Percentiles rank a stretch among this genome's conserved stretches.
Evolutionary conservation across 148 eudicot genomes (phyloP).

Genomic region (Spergularia marina): DNA sequence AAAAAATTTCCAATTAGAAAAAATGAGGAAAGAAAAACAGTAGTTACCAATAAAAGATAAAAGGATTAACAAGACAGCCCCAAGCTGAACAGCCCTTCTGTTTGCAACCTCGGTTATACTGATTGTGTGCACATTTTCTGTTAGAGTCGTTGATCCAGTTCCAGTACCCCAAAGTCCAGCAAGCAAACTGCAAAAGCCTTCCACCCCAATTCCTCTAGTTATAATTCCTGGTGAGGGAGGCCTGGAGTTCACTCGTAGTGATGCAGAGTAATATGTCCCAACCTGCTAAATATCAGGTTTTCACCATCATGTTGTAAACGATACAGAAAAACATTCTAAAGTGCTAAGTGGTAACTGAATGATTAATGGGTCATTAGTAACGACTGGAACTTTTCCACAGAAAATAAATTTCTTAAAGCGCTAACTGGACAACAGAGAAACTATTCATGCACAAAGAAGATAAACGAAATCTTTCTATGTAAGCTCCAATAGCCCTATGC

Average conservation of each 20-base stretch:
- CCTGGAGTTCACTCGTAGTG: constrained; percentile 58
- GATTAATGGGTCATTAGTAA: not conserved
- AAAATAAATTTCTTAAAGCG: not conserved
- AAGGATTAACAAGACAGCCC: constrained; percentile 68
- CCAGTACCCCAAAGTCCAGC: constrained; percentile 98
- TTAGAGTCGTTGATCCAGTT: constrained; percentile 81
- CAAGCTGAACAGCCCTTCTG: constrained; percentile 65
- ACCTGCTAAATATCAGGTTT: constrained; percentile 38
- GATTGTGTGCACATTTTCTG: constrained; percentile 84
- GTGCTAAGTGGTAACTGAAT: not conserved
- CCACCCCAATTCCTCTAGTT: constrained; percentile 85
- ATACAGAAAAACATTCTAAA: not conserved
- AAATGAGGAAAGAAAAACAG: not conserved
- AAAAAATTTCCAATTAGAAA: not conserved
- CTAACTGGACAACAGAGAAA: constrained; percentile 5
- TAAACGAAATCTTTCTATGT: not conserved
- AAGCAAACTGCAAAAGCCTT: constrained; percentile 87
- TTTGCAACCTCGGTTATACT: constrained; percentile 71
- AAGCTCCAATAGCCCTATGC: not conserved
- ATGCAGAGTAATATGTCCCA: constrained; percentile 75
- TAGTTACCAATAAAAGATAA: constrained; percentile 69
- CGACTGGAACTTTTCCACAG: not conserved
- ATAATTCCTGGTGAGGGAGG: constrained; percentile 85
- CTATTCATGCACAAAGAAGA: not conserved
- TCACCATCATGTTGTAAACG: not conserved